A percentile compares a stretch with the other conserved stretches of the same genome.
Evolutionary conservation across 2,329 filamentous ascomycete species (phyloP).

Genomic region (Geosmithia flava): DNA sequence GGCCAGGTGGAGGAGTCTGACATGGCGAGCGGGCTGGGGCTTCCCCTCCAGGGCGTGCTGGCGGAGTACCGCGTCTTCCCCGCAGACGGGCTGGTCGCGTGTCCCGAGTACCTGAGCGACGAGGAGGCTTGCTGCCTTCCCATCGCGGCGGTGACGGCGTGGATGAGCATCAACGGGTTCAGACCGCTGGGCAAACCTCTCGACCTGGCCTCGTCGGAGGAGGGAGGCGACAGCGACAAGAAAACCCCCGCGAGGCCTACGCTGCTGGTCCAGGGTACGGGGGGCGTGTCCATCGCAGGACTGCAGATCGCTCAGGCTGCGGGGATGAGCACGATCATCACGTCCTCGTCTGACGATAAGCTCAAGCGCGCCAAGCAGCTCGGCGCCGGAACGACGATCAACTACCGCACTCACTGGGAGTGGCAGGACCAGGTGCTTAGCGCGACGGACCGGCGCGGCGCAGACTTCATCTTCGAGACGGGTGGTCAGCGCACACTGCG

Average conservation of each 20-base stretch:
- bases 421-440: slow-evolving; percentile 37
- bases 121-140: slow-evolving; percentile 49
- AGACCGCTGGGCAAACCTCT: slow-evolving; percentile 35
- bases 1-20: slow-evolving; percentile 46
- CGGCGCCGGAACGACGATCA: slow-evolving; percentile 39
- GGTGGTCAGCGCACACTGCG: slow-evolving; percentile 38
- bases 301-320: slow-evolving; percentile 41
- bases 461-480: slow-evolving; percentile 42
- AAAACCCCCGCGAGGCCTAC: slow-evolving; percentile 10
- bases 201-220: slow-evolving; percentile 4
- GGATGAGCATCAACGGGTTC: slow-evolving; percentile 53
- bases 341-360: slow-evolving; percentile 40
- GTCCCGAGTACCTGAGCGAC: slow-evolving; percentile 42
- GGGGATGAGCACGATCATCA: slow-evolving; percentile 37
- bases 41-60: slow-evolving; percentile 45
- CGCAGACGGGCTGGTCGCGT: slow-evolving; percentile 38
- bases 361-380: slow-evolving; percentile 30
- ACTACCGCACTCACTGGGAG: slow-evolving; percentile 37
- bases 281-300: slow-evolving; percentile 37
- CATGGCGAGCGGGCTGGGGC: slow-evolving; percentile 44
- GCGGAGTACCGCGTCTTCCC: slow-evolving; percentile 48
- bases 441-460: slow-evolving; percentile 30
- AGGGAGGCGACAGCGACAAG: slow-evolving; percentile 2
- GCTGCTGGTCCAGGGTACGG: slow-evolving; percentile 41
- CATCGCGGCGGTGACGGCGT: slow-evolving; percentile 50